Percentiles rank a stretch among this genome's conserved stretches.
Conservation (phyloP, 129 eudicot genomes). For the Flaveria trinervia region DNA sequence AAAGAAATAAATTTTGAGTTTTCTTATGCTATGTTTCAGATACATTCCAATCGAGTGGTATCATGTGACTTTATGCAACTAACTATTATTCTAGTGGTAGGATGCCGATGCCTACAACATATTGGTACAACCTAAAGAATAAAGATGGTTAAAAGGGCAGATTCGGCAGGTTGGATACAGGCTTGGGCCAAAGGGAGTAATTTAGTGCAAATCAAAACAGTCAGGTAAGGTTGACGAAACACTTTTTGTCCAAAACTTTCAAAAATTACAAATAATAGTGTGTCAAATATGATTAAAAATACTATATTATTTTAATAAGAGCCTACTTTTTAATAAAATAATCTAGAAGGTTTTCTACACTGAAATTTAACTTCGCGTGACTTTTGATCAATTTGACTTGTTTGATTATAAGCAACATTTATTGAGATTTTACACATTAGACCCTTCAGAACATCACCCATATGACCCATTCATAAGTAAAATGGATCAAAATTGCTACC, state of each 20-base stretch:
- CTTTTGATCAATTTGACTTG: neutral
- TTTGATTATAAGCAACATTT: neutral
- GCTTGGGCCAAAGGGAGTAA: neutral
- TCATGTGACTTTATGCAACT: neutral
- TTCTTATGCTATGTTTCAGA: constrained; percentile 3
- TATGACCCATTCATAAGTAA: neutral
- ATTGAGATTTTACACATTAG: neutral
- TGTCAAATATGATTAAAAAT: neutral
- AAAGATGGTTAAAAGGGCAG: neutral
- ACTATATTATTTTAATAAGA: neutral
- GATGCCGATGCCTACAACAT: neutral
- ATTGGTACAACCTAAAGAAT: neutral
- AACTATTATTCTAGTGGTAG: neutral
- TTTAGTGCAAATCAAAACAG: neutral
- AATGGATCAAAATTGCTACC: constrained; percentile 1
- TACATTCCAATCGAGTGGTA: constrained; percentile 2
- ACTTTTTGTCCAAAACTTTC: neutral
- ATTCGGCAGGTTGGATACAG: neutral
- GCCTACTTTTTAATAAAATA: neutral
- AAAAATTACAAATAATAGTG: neutral
- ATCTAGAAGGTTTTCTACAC: neutral
- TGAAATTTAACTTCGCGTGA: neutral
- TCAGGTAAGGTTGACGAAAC: neutral
- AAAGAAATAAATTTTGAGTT: neutral
- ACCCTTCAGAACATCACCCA: neutral